Conservation (phyloP, 352 stramenopile species). For the Phytophthora kernoviae region DNA sequence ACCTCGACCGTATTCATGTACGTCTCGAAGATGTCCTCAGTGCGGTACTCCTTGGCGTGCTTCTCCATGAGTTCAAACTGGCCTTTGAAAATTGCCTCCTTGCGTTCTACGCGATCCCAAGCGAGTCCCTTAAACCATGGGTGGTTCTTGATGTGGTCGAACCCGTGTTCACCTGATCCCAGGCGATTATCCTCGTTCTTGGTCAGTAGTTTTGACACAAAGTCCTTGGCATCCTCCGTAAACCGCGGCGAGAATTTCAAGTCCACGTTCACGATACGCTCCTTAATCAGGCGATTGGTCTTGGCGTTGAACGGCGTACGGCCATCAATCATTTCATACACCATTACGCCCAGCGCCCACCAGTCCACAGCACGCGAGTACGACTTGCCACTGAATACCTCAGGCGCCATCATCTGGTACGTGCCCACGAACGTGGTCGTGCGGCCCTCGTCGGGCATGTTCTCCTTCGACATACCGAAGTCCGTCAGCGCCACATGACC, state of each 20-base stretch:
- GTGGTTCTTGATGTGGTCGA: conserved; percentile 88
- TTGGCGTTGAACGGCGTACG: conserved; percentile 89
- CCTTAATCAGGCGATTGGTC: conserved; percentile 86
- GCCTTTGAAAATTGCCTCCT: conserved; percentile 66
- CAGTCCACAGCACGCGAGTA: conserved; percentile 91
- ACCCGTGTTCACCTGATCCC: conserved; percentile 88
- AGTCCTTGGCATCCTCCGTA: conserved; percentile 83
- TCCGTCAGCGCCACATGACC: conserved; percentile 98
- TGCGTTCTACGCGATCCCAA: conserved; percentile 77
- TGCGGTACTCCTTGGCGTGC: conserved; percentile 82
- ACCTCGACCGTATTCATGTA: conserved; percentile 90
- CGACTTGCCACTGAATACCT: conserved; percentile 87
- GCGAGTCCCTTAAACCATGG: conserved; percentile 89
- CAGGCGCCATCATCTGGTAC: conserved; percentile 93
- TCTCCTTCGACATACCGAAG: conserved; percentile 99
- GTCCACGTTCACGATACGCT: conserved; percentile 84
- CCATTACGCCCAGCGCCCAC: conserved; percentile 88
- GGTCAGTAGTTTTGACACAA: conserved; percentile 91
- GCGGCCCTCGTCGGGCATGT: conserved; percentile 86
- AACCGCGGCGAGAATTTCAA: conserved; percentile 84
- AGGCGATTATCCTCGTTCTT: conserved; percentile 93
- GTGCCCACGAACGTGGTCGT: conserved; percentile 92
- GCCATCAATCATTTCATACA: conserved; percentile 91
- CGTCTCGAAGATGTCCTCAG: conserved; percentile 83
- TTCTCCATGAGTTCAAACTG: conserved; percentile 82